Conservation (phyloP, 164 flowering plant species). For the Umbilicus rupestris region DNA sequence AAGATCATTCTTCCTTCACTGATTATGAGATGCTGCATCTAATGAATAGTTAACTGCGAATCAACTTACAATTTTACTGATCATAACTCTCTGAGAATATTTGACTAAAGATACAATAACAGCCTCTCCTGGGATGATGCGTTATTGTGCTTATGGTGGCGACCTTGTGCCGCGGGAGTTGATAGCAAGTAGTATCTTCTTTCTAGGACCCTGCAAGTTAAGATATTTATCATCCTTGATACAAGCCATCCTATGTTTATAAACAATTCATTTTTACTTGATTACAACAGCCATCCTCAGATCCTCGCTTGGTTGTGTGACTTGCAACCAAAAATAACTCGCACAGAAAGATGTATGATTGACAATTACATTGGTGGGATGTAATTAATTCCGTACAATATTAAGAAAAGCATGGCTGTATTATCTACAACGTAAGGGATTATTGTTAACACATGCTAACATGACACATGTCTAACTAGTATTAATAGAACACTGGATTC, state of each 20-base stretch:
- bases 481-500: neutral
- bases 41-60: too few relatives aligned
- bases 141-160: constrained; percentile 12
- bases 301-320: neutral
- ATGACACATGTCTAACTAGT: neutral
- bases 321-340: neutral
- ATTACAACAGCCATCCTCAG: neutral
- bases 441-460: neutral
- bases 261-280: neutral
- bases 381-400: too few relatives aligned
- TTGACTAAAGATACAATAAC: too few relatives aligned
- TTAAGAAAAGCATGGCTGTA: neutral
- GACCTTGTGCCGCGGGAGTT: constrained; percentile 12
- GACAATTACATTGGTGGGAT: too few relatives aligned
- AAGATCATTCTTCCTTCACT: too few relatives aligned
- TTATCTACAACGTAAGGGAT: neutral
- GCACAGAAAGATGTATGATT: too few relatives aligned
- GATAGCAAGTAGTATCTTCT: constrained; percentile 28
- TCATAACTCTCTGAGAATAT: too few relatives aligned
- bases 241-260: neutral
- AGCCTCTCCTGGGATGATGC: too few relatives aligned
- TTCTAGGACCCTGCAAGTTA: constrained; percentile 31
- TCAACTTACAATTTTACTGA: too few relatives aligned
- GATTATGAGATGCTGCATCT: too few relatives aligned
- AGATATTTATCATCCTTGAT: constrained; percentile 6